These are phyloP conservation scores for Meira nashicola DNA, from an alignment of 1,284 basidiomycete species.

Conservation along the genomic window DNA sequence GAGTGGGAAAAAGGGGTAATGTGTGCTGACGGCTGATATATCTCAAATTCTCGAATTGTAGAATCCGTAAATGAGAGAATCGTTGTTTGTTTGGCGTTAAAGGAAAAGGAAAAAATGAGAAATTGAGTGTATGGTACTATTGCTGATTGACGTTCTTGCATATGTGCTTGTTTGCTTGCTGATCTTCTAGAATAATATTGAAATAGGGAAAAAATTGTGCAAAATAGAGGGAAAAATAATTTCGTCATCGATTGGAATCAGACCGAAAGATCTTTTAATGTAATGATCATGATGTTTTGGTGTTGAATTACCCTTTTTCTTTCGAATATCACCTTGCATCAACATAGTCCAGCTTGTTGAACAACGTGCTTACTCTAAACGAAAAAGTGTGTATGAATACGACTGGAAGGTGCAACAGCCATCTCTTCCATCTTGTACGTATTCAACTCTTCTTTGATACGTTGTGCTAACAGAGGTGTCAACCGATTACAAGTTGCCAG, in stretches of 20 bases:
- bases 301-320: not conserved
- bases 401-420: conserved; percentile 68
- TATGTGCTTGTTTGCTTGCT: no score
- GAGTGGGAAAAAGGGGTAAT: not conserved
- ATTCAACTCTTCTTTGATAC: conserved; percentile 76
- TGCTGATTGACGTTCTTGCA: not conserved
- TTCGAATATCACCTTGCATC: no score
- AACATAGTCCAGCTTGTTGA: no score
- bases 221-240: not conserved
- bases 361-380: conserved; percentile 17
- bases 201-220: not conserved
- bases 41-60: no score
- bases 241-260: not conserved
- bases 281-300: not conserved
- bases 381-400: conserved; percentile 51
- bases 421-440: conserved; percentile 98
- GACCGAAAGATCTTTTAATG: not conserved
- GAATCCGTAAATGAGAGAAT: not conserved
- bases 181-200: not conserved
- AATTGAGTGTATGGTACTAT: conserved; percentile 2
- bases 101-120: conserved; percentile 1
- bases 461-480: conserved; percentile 86
- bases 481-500: conserved; percentile 93
- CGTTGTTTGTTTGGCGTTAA: not conserved
- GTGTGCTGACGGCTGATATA: not conserved